phyloP scores from a whole-genome alignment of 371 early-diverging fungal genomes.

The Rhizopus microsporus region DNA sequence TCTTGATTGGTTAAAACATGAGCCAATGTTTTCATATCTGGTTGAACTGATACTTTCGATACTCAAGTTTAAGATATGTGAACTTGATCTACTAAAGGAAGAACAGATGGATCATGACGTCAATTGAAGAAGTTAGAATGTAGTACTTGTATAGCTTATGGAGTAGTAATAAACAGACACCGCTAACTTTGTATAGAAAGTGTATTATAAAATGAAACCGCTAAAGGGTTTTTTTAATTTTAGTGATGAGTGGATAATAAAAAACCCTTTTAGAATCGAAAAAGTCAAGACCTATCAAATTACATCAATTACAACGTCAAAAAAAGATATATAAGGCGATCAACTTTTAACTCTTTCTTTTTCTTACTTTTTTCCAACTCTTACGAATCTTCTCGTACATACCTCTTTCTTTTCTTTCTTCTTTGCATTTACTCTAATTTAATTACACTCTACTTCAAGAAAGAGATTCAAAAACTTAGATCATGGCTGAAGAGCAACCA shows the following conservation, averaged over 20 bases:
- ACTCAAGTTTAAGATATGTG: too few relatives aligned
- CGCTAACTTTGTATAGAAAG: slow-evolving; percentile 1
- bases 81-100: too few relatives aligned
- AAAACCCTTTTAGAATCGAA: too few relatives aligned
- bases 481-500: slow-evolving; percentile 25
- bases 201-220: slow-evolving; percentile 10
- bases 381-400: too few relatives aligned
- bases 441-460: neutral
- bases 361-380: neutral
- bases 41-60: too few relatives aligned
- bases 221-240: slow-evolving; percentile 1
- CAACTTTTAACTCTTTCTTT: neutral
- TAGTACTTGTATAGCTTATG: slow-evolving; percentile 1
- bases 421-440: neutral
- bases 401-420: neutral
- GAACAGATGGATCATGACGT: too few relatives aligned
- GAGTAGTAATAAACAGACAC: neutral
- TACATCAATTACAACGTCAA: too few relatives aligned
- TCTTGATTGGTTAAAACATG: too few relatives aligned
- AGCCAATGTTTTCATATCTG: too few relatives aligned
- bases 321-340: neutral
- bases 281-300: too few relatives aligned
- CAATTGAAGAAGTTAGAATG: too few relatives aligned
- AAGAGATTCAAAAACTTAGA: slow-evolving; percentile 1
- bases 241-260: neutral